Evolutionary conservation across 2,329 filamentous ascomycete species (phyloP).

Genomic region (Colletotrichum paranaense): DNA sequence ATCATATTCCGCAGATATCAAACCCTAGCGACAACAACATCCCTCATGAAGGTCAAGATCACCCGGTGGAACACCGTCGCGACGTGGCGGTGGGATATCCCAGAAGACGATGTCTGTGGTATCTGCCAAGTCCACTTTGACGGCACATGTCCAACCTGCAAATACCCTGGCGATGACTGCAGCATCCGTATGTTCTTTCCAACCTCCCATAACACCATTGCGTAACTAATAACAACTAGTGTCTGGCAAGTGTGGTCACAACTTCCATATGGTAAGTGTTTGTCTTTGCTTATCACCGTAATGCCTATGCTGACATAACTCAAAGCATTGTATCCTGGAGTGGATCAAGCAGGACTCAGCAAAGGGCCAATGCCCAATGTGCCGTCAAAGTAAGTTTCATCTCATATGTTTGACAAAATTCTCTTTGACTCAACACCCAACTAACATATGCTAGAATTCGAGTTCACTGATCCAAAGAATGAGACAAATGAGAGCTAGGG

Average conservation of each 20-base stretch:
- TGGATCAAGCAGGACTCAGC: slow-evolving; percentile 97
- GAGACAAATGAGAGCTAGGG: slow-evolving; percentile 41
- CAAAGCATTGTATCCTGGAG: slow-evolving; percentile 90
- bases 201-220: not conserved
- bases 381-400: slow-evolving; percentile 81
- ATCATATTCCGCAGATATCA: not conserved
- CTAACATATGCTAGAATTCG: slow-evolving; percentile 47
- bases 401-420: not conserved
- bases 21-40: not conserved
- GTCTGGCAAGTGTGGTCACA: slow-evolving; percentile 96
- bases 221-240: slow-evolving; percentile 62
- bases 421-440: not conserved
- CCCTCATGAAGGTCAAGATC: slow-evolving; percentile 91
- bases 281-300: not conserved
- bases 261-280: slow-evolving; percentile 88
- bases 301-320: slow-evolving; percentile 34
- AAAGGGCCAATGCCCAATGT: slow-evolving; percentile 97
- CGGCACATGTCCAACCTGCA: slow-evolving; percentile 97
- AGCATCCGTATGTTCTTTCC: slow-evolving; percentile 75
- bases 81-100: slow-evolving; percentile 97
- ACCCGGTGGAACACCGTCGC: slow-evolving; percentile 94
- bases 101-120: slow-evolving; percentile 96
- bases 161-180: slow-evolving; percentile 97
- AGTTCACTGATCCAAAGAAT: slow-evolving; percentile 52
- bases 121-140: slow-evolving; percentile 99